Evolutionary conservation across 768 basidiomycete genomes (phyloP), one percentile per base, ranked within the genome.

Genomic region (Mycena maculata): DNA sequence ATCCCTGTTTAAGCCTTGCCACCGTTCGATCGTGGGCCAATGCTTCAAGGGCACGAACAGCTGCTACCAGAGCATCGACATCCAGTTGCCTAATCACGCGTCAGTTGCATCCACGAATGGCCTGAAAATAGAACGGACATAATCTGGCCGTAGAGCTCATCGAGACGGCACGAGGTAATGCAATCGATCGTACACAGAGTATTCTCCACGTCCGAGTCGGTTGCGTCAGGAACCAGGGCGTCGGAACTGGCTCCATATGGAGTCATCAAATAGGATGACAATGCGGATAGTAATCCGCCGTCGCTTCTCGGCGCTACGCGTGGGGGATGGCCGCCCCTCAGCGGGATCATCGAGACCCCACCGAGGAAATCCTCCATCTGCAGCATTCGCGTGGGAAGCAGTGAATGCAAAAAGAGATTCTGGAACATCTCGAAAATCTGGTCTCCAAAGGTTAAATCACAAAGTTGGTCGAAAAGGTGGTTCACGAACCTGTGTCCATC

Each of bases 391-490:
- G 85, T 88, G 0, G 98, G 98, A 20, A 99, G 83, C 27, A 99
- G 84, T 20, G 96, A 96, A 76, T 99, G 93, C 49, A 98, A 79
- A 81, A 99, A 99, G 25, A 99, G 83, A 36, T 96, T 98, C 74
- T 96, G 92, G 80, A 97, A 96, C 91, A 99, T 98, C 78, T 99
- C 97, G 73, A 99, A 98, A 60, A 99, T 95, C 93, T 98, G 62
- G 49, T 9, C 27, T 22, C 33, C 52, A 55, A 62, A 12, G 72
- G 25, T 67, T 36, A 66, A 54, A 41, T 20, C 27, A 20, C 23
- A 45, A 50, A 4, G 12, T 22, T 38, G 4, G 39, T 31, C 47
- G 48, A 31, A 28, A 30, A 1, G 31, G 16, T 25, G 9, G 45
- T 15, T 22, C n/a, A 67, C 83, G 70, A 68, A 94, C 93, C 83